Conservation (phyloP, 2,329 filamentous ascomycete genomes). For the Shiraia bambusicola region DNA sequence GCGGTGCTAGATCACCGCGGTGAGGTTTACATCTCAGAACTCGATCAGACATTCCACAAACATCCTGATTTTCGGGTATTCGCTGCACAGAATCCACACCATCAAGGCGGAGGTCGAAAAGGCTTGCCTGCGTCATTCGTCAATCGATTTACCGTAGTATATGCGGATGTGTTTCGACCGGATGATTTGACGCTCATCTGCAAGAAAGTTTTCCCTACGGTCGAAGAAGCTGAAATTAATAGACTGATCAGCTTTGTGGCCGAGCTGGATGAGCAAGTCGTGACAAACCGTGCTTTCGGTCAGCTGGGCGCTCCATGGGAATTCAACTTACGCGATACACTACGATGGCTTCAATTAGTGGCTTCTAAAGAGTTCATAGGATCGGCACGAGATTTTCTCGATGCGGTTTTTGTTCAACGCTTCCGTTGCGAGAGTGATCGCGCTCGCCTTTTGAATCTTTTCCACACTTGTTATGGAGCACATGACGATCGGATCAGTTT, state of each 20-base stretch:
- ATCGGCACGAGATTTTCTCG: constrained; percentile 70
- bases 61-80: constrained; percentile 93
- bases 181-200: constrained; percentile 84
- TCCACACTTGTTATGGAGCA: constrained; percentile 63
- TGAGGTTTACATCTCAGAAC: constrained; percentile 90
- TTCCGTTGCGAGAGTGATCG: constrained; percentile 76
- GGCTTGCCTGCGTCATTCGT: constrained; percentile 94
- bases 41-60: constrained; percentile 89
- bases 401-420: constrained; percentile 80
- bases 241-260: constrained; percentile 79
- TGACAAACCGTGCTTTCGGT: constrained; percentile 57
- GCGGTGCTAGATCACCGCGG: constrained; percentile 95
- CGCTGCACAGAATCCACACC: constrained; percentile 95
- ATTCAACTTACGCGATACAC: constrained; percentile 87
- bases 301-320: constrained; percentile 80
- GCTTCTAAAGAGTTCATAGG: constrained; percentile 60
- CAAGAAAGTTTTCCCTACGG: constrained; percentile 68
- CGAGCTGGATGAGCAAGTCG: constrained; percentile 71
- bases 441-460: constrained; percentile 64
- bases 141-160: constrained; percentile 96
- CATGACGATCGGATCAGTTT: constrained; percentile 47
- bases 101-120: constrained; percentile 93
- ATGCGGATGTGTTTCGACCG: constrained; percentile 83
- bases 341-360: constrained; percentile 80
- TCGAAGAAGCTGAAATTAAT: constrained; percentile 60